Conservation (phyloP, 768 basidiomycete species). For the Termitomyces sp. region DNA sequence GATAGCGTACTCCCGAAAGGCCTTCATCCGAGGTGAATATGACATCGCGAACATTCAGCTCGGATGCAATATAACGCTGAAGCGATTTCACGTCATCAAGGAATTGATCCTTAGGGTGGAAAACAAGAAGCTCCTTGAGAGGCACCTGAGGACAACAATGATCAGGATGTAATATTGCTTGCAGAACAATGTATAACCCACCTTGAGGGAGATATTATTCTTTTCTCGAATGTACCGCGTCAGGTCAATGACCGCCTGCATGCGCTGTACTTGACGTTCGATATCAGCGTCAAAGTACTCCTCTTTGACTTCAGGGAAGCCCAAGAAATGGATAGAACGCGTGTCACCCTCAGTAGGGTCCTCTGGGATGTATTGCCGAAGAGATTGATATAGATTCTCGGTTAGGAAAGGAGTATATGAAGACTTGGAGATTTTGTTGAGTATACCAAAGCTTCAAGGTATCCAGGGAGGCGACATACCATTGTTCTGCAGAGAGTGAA, state of each 20-base stretch:
- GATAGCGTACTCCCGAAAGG: slow-evolving; percentile 83
- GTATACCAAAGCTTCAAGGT: not conserved
- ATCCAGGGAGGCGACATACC: slow-evolving; percentile 41
- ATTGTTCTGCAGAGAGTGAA: slow-evolving; percentile 94
- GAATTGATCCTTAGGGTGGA: slow-evolving; percentile 84
- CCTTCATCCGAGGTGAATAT: slow-evolving; percentile 86
- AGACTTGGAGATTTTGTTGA: slow-evolving; percentile 47
- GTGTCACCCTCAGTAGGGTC: slow-evolving; percentile 67
- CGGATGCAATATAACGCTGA: slow-evolving; percentile 85
- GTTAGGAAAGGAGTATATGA: slow-evolving; percentile 98
- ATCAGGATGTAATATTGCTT: not conserved
- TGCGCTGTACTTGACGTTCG: slow-evolving; percentile 89
- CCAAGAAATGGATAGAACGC: slow-evolving; percentile 92
- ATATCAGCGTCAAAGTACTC: slow-evolving; percentile 94
- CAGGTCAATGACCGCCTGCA: slow-evolving; percentile 94
- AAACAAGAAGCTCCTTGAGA: slow-evolving; percentile 86
- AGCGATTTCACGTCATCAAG: slow-evolving; percentile 81
- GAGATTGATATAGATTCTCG: slow-evolving; percentile 91
- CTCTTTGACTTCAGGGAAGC: slow-evolving; percentile 89
- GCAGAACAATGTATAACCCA: slow-evolving; percentile 23
- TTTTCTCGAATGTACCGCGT: slow-evolving; percentile 84
- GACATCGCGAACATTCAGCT: slow-evolving; percentile 91
- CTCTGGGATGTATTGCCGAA: slow-evolving; percentile 80
- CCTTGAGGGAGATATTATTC: slow-evolving; percentile 86
- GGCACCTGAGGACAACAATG: slow-evolving; percentile 61